Evolutionary conservation across 2,329 filamentous ascomycete species (phyloP).

Genomic region (Monosporascus ibericus): DNA sequence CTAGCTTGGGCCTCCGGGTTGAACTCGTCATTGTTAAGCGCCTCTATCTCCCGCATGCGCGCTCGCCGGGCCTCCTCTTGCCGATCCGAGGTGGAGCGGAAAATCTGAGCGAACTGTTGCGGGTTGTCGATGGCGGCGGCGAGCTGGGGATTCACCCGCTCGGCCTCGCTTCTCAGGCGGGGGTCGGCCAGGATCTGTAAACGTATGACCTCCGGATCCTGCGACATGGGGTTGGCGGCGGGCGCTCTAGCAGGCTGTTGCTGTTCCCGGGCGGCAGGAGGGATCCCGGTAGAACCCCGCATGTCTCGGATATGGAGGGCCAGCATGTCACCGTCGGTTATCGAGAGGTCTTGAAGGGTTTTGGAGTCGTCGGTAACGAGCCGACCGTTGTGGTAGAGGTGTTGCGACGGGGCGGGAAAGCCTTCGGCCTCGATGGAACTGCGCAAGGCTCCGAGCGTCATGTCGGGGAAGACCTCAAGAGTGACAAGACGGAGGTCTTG

Average conservation of each 20-base stretch:
- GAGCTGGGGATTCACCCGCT: slow-evolving; percentile 68
- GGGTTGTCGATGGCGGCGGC: slow-evolving; percentile 71
- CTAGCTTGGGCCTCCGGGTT: slow-evolving; percentile 84
- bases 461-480: slow-evolving; percentile 63
- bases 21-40: slow-evolving; percentile 90
- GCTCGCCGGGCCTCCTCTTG: slow-evolving; percentile 69
- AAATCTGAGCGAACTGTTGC: slow-evolving; percentile 67
- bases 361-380: slow-evolving; percentile 71
- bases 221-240: slow-evolving; percentile 28
- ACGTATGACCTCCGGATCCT: slow-evolving; percentile 75
- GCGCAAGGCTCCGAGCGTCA: slow-evolving; percentile 78
- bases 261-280: slow-evolving; percentile 29
- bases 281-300: slow-evolving; percentile 39
- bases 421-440: slow-evolving; percentile 80
- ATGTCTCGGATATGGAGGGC: slow-evolving; percentile 71
- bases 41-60: slow-evolving; percentile 74
- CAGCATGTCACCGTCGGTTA: slow-evolving; percentile 88
- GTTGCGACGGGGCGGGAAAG: slow-evolving; percentile 67
- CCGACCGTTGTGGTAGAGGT: slow-evolving; percentile 85
- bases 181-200: slow-evolving; percentile 79
- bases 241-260: slow-evolving; percentile 26
- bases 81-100: slow-evolving; percentile 59
- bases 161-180: slow-evolving; percentile 62
- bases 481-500: slow-evolving; percentile 56
- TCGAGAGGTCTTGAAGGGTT: slow-evolving; percentile 74